Evolutionary conservation across 2,329 filamentous ascomycete genomes (phyloP).

Genomic region (Neofusicoccum cordaticola): DNA sequence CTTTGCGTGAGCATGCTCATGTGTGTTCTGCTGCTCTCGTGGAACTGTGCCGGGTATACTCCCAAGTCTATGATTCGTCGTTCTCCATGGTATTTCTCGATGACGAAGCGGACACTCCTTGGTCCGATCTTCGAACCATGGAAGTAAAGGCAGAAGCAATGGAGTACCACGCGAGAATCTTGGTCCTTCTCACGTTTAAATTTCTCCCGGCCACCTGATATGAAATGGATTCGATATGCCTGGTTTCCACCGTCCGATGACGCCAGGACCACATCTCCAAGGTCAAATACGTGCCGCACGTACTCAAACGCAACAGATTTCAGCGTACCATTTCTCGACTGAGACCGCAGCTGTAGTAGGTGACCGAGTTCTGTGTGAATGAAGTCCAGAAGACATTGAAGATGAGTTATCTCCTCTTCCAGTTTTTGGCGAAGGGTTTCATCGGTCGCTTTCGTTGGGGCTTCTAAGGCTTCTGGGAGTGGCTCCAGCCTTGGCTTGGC

Average conservation of each 20-base stretch:
- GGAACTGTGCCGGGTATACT: slow-evolving; percentile 12
- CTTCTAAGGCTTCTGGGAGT: too few relatives aligned
- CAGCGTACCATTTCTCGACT: background rate
- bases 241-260: slow-evolving; percentile 5
- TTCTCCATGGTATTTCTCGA: slow-evolving; percentile 16
- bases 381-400: background rate
- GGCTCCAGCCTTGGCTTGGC: too few relatives aligned
- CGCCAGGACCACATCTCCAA: slow-evolving; percentile 15
- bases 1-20: background rate
- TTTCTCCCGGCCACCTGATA: background rate
- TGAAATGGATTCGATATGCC: background rate
- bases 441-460: background rate
- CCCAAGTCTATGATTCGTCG: slow-evolving; percentile 13
- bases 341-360: background rate
- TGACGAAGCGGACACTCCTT: slow-evolving; percentile 10
- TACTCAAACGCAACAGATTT: slow-evolving; percentile 6
- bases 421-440: background rate
- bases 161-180: background rate
- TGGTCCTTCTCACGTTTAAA: background rate
- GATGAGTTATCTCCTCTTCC: background rate
- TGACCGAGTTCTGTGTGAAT: background rate
- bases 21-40: background rate
- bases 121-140: background rate
- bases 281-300: slow-evolving; percentile 19
- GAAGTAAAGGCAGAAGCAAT: background rate